A percentile compares a stretch with the other conserved stretches of the same genome.
These are phyloP conservation scores for Teratosphaeria pseudoeucalypti DNA, from an alignment of 2,329 filamentous ascomycete genomes.

Conservation along the genomic window DNA sequence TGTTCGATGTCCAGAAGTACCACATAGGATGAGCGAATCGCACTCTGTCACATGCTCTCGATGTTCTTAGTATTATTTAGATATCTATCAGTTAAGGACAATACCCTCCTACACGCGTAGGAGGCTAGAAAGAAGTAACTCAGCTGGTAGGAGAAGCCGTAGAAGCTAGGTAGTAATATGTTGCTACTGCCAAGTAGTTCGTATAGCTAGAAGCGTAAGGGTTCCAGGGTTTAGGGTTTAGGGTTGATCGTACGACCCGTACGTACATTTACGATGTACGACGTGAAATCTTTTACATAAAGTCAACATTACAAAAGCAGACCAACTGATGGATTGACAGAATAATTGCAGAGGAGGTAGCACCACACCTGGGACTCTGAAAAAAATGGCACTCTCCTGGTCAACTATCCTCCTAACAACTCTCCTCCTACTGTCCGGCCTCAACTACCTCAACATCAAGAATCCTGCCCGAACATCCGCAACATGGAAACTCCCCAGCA, in stretches of 20 bases:
- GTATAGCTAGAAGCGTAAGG: too few relatives aligned
- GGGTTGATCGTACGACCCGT: too few relatives aligned
- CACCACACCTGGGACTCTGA: slow-evolving; percentile 64
- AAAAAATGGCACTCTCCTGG: slow-evolving; percentile 62
- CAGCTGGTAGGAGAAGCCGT: too few relatives aligned
- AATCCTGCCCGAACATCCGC: not conserved
- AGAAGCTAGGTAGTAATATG: too few relatives aligned
- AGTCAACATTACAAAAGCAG: not conserved
- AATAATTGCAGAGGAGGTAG: not conserved
- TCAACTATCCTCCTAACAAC: slow-evolving; percentile 89
- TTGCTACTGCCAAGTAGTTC: too few relatives aligned
- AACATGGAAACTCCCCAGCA: not conserved
- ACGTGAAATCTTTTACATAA: too few relatives aligned
- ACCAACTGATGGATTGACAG: not conserved
- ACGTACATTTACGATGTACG: too few relatives aligned
- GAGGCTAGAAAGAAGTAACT: too few relatives aligned
- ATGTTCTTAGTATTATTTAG: not conserved
- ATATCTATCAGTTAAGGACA: too few relatives aligned
- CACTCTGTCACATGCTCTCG: not conserved
- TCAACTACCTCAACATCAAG: not conserved
- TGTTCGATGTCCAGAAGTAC: not conserved
- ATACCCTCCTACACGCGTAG: too few relatives aligned
- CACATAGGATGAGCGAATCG: not conserved
- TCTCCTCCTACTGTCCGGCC: slow-evolving; percentile 40
- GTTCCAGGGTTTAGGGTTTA: too few relatives aligned